Evolutionary conservation across 148 eudicot genomes (phyloP).

Genomic region (Rheum nobile): DNA sequence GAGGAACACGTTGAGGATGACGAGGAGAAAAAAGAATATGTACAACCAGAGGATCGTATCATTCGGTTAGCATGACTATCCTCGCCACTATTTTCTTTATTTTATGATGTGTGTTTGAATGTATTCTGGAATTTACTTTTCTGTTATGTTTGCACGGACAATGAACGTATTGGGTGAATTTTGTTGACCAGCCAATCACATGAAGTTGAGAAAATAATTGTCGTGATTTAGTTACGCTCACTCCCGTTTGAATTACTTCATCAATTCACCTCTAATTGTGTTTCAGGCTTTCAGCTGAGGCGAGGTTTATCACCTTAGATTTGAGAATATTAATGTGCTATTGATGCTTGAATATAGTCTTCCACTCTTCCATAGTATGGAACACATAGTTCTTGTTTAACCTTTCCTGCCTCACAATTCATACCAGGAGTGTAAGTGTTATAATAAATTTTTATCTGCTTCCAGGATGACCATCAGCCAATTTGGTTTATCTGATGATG

Average conservation of each 20-base stretch:
- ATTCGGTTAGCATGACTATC: conserved; percentile 42
- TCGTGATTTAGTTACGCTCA: background rate
- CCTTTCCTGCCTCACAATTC: background rate
- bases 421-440: background rate
- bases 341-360: background rate
- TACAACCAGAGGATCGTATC: conserved; percentile 74
- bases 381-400: background rate
- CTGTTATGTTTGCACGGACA: background rate
- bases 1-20: conserved; percentile 84
- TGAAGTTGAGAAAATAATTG: background rate
- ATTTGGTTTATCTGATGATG: conserved; percentile 67
- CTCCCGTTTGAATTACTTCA: background rate
- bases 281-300: background rate
- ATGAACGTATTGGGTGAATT: background rate
- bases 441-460: conserved; percentile 13
- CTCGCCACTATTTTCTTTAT: background rate
- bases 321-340: background rate
- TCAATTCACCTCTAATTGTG: background rate
- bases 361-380: background rate
- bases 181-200: background rate
- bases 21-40: conserved; percentile 75
- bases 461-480: conserved; percentile 59
- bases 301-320: background rate
- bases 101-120: background rate
- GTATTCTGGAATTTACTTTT: background rate